Conservation (phyloP, 441 rosid genomes). For the Omphalea diandra region DNA sequence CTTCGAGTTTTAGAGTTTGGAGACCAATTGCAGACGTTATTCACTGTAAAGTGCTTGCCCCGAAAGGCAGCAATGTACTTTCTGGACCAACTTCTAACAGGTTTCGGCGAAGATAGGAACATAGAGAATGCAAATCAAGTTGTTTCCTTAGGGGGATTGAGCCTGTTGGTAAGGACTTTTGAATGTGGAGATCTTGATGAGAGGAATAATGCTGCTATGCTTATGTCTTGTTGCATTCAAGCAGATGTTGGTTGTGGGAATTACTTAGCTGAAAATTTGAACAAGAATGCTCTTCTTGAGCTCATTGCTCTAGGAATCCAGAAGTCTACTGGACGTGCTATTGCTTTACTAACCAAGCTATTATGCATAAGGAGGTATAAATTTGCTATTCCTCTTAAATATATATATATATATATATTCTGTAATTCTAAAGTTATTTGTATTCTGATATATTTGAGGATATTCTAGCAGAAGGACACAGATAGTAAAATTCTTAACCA, state of each 20-base stretch:
- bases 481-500: constrained; percentile 34
- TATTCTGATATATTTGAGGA: constrained; percentile 12
- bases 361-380: constrained; percentile 50
- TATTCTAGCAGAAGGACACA: constrained; percentile 39
- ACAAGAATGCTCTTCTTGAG: constrained; percentile 47
- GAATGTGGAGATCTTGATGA: constrained; percentile 36
- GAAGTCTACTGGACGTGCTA: constrained; percentile 25
- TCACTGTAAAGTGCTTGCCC: constrained; percentile 49
- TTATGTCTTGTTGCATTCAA: constrained; percentile 44
- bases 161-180: constrained; percentile 35
- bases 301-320: constrained; percentile 40
- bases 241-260: constrained; percentile 48
- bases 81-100: constrained; percentile 52
- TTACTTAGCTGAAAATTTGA: constrained; percentile 46
- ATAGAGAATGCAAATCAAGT: constrained; percentile 56
- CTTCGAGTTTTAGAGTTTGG: constrained; percentile 67
- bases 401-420: background rate
- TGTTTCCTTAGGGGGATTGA: constrained; percentile 54
- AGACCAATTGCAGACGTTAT: constrained; percentile 51
- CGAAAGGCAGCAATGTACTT: constrained; percentile 56
- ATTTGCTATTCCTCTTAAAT: background rate
- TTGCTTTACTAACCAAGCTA: constrained; percentile 43
- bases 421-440: background rate
- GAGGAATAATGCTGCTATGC: constrained; percentile 39
- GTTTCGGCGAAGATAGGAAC: constrained; percentile 58